Conservation (phyloP, 2,329 filamentous ascomycete species). For the Coniella lustricola region DNA sequence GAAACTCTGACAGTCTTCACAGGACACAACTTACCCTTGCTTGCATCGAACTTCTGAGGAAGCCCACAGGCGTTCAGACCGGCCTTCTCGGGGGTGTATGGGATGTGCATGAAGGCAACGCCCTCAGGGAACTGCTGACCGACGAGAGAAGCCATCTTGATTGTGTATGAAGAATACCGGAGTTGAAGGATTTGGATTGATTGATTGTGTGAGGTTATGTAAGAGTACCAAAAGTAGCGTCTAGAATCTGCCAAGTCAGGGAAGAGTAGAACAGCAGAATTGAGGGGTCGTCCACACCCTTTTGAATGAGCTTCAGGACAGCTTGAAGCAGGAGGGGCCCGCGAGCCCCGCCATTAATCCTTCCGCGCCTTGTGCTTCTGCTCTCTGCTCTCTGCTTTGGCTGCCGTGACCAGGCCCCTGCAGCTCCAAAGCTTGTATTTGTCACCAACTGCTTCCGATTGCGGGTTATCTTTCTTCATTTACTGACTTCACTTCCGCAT, state of each 20-base stretch:
- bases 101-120: constrained; percentile 78
- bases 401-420: background rate
- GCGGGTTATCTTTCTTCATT: background rate
- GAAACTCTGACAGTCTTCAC: no score
- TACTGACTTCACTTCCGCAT: no score
- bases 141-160: constrained; percentile 27
- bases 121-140: constrained; percentile 79
- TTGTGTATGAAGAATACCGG: constrained; percentile 35
- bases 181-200: background rate
- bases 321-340: no score
- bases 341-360: background rate
- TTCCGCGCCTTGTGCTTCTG: background rate
- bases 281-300: no score
- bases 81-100: constrained; percentile 62
- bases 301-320: no score
- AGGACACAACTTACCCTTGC: constrained; percentile 49
- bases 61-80: constrained; percentile 71
- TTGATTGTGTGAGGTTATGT: background rate
- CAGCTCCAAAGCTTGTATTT: background rate
- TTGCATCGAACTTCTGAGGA: constrained; percentile 71
- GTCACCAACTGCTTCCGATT: background rate
- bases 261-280: constrained; percentile 13
- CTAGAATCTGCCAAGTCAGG: no score
- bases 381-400: no score
- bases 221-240: no score